Evolutionary conservation across 345 rosid genomes (phyloP).

Genomic region (Lumnitzera racemosa): DNA sequence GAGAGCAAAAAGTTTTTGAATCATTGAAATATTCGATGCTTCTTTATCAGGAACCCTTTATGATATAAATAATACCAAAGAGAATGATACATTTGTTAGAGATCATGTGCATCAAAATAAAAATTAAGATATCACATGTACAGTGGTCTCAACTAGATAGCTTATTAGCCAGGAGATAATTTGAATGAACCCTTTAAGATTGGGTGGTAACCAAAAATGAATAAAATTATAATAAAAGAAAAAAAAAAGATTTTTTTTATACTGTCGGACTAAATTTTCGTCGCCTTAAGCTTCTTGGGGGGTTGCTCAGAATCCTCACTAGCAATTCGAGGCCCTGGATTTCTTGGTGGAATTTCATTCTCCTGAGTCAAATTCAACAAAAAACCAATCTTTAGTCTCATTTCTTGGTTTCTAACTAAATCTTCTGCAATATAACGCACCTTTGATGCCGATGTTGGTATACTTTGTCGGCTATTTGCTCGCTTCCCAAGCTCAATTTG

Average conservation of each 20-base stretch:
- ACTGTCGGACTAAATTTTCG: conserved; percentile 18
- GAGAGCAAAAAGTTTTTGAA: too few species aligned
- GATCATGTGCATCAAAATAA: conserved; percentile 22
- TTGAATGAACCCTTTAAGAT: conserved; percentile 12
- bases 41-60: too few species aligned
- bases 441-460: conserved; percentile 24
- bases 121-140: conserved; percentile 24
- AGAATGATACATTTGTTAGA: conserved; percentile 15
- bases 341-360: conserved; percentile 12
- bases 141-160: conserved; percentile 27
- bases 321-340: conserved; percentile 27
- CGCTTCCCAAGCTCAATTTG: conserved; percentile 82
- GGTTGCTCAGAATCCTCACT: conserved; percentile 28
- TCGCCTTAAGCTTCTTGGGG: conserved; percentile 44
- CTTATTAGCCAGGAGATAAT: conserved; percentile 24
- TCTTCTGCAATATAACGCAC: conserved; percentile 9
- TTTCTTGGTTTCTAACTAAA: neutral
- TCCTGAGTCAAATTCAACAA: conserved; percentile 17
- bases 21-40: too few species aligned
- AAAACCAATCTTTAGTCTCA: neutral
- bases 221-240: conserved; percentile 21
- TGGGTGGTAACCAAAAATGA: conserved; percentile 9
- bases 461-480: conserved; percentile 10
- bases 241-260: neutral
- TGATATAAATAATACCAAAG: conserved; percentile 1